A percentile compares a stretch with the other conserved stretches of the same genome.
phyloP scores from a whole-genome alignment of 2,329 filamentous ascomycete species.

The Uncinocarpus reesii region DNA sequence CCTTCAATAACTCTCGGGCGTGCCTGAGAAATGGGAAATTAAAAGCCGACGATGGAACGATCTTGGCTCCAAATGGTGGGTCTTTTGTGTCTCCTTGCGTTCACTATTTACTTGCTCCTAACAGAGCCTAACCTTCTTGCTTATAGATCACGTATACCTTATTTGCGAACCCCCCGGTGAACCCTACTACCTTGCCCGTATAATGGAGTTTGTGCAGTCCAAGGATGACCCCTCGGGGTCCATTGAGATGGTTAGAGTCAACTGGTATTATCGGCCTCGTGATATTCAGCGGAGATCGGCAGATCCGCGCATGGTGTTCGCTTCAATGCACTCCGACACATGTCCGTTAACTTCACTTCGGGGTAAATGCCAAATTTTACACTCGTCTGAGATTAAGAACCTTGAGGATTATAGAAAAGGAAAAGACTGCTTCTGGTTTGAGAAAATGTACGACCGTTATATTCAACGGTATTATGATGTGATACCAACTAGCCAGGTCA shows the following conservation, averaged over 20 bases:
- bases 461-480: conserved; percentile 97
- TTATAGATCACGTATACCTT: conserved; percentile 75
- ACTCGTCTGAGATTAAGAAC: conserved; percentile 74
- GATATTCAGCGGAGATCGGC: conserved; percentile 87
- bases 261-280: conserved; percentile 96
- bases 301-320: conserved; percentile 84
- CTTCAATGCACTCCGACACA: conserved; percentile 96
- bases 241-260: conserved; percentile 81
- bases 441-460: conserved; percentile 95
- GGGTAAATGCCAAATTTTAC: conserved; percentile 83
- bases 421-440: conserved; percentile 89
- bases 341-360: conserved; percentile 85
- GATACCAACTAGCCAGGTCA: conserved; percentile 80
- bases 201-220: conserved; percentile 92
- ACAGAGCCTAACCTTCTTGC: conserved; percentile 14
- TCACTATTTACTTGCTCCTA: conserved; percentile 14
- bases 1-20: conserved; percentile 62
- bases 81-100: conserved; percentile 29
- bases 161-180: conserved; percentile 96
- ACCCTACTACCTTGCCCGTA: conserved; percentile 91
- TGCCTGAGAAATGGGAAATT: conserved; percentile 66
- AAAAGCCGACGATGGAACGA: conserved; percentile 81
- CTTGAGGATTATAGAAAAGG: conserved; percentile 75
- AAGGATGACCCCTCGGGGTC: conserved; percentile 62
- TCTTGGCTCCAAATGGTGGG: conserved; percentile 76